A percentile compares a stretch with the other conserved stretches of the same genome.
Conservation (phyloP, 257 asterid species). For the Linaria vulgaris region DNA sequence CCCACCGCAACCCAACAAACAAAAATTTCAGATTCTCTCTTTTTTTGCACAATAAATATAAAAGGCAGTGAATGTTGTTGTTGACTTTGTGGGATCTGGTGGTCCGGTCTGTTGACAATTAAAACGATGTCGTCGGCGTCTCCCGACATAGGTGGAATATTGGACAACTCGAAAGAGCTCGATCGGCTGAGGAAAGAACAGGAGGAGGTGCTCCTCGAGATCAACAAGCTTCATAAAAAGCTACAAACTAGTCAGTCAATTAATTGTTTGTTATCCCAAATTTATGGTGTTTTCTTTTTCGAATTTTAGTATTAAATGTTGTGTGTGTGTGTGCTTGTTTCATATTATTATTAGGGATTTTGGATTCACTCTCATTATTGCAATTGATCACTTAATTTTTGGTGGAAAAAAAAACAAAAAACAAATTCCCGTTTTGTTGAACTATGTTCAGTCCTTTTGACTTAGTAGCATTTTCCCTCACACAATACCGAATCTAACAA, state of each 20-base stretch:
- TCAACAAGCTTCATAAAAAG: conserved; percentile 93
- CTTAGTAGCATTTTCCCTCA: background rate
- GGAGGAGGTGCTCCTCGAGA: conserved; percentile 72
- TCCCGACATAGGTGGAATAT: conserved; percentile 64
- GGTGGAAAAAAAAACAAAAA: too few relatives aligned
- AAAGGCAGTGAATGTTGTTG: too few relatives aligned
- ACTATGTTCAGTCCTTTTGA: background rate
- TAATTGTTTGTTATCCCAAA: background rate
- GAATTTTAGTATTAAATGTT: too few relatives aligned
- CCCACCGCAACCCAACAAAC: too few relatives aligned
- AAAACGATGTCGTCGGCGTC: conserved; percentile 77
- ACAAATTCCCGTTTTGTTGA: background rate
- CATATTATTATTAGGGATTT: too few relatives aligned
- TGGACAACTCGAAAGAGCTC: conserved; percentile 83
- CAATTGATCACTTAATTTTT: background rate
- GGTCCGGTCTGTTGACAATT: too few relatives aligned
- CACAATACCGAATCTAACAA: background rate
- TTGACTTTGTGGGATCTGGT: too few relatives aligned
- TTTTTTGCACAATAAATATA: too few relatives aligned
- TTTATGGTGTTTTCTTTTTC: too few relatives aligned
- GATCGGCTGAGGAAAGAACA: conserved; percentile 90
- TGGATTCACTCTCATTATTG: background rate
- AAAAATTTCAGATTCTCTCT: too few relatives aligned
- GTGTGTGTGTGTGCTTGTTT: background rate
- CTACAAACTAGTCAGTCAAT: conserved; percentile 65